These are phyloP conservation scores for Teratosphaeria epicoccoides DNA, from an alignment of 2,329 filamentous ascomycete genomes.

Conservation along the genomic window DNA sequence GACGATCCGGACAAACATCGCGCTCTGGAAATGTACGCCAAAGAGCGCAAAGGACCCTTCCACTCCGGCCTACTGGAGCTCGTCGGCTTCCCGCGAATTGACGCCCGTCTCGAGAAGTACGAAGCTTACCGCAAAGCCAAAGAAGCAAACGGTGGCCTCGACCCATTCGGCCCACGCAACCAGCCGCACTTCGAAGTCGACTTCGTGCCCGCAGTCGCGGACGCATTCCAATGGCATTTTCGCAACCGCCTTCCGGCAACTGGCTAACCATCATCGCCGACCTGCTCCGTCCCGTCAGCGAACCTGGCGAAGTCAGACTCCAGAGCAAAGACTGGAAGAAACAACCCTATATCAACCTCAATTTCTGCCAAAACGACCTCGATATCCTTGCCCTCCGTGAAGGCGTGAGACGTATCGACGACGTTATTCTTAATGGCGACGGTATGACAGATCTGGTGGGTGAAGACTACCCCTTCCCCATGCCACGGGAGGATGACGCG, in stretches of 20 bases:
- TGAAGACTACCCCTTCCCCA: slow-evolving; percentile 9
- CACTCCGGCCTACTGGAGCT: background rate
- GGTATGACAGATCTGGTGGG: background rate
- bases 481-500: slow-evolving; percentile 14
- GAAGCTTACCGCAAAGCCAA: slow-evolving; percentile 21
- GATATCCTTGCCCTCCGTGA: background rate
- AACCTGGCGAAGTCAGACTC: background rate
- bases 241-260: background rate
- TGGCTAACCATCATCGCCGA: background rate
- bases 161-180: background rate
- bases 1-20: background rate
- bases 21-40: background rate
- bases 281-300: background rate
- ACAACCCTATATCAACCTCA: background rate
- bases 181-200: background rate
- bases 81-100: background rate
- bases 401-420: background rate
- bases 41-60: background rate
- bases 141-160: background rate
- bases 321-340: background rate
- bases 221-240: background rate
- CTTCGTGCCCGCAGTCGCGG: background rate
- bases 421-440: background rate
- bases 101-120: slow-evolving; percentile 1
- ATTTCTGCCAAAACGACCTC: background rate